Conservation (phyloP, 164 flowering plant species). For the Vitis cinerea region DNA sequence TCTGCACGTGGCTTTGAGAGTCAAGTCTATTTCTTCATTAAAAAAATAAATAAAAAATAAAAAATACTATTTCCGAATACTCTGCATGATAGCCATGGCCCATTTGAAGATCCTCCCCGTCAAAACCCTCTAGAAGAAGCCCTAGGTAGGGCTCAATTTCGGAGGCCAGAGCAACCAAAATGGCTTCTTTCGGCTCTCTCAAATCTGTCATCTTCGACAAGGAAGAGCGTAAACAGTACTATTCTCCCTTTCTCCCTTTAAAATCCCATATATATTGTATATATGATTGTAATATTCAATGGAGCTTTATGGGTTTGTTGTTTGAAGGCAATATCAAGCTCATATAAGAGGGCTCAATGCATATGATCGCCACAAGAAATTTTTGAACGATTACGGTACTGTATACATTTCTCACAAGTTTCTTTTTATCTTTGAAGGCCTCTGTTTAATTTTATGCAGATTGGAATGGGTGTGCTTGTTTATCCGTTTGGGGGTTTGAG, state of each 20-base stretch:
- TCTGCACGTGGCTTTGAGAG: too few species aligned
- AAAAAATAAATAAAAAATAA: too few species aligned
- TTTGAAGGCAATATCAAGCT: constrained; percentile 84
- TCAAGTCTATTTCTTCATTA: too few species aligned
- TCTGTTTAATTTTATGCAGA: too few species aligned
- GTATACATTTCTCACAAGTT: not conserved
- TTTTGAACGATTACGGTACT: constrained; percentile 77
- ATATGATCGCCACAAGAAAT: constrained; percentile 91
- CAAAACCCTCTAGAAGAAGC: too few species aligned
- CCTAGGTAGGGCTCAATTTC: not conserved
- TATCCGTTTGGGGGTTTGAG: too few species aligned
- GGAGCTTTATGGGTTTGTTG: not conserved
- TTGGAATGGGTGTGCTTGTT: too few species aligned
- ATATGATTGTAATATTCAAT: not conserved
- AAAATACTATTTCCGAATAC: too few species aligned
- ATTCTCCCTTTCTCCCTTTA: not conserved
- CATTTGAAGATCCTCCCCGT: too few species aligned
- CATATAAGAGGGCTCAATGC: constrained; percentile 87
- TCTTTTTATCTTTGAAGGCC: not conserved
- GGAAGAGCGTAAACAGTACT: constrained; percentile 80
- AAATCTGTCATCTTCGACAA: constrained; percentile 59
- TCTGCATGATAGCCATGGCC: too few species aligned
- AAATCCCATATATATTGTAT: not conserved
- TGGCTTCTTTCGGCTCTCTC: constrained; percentile 64
- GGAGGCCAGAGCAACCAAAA: constrained; percentile 6